A percentile compares a stretch with the other conserved stretches of the same genome.
Conservation (phyloP, 306 rosid species). For the Alnus glutinosa region DNA sequence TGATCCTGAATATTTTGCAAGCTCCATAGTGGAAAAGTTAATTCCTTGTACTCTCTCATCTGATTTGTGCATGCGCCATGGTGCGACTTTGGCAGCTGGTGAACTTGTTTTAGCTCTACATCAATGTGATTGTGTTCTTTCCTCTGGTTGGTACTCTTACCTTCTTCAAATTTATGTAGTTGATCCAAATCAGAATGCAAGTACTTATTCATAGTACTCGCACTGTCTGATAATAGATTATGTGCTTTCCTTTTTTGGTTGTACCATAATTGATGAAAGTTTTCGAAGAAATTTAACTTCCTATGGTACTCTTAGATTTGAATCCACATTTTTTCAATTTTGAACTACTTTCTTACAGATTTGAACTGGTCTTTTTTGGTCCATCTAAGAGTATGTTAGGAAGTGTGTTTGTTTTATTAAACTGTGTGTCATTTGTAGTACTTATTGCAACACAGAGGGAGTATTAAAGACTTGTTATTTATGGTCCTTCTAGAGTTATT, state of each 20-base stretch:
- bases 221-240: background rate
- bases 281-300: background rate
- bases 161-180: slow-evolving; percentile 28
- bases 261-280: background rate
- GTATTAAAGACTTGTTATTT: too few species aligned
- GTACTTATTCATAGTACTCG: background rate
- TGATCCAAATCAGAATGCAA: background rate
- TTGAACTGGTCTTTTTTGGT: background rate
- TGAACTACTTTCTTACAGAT: background rate
- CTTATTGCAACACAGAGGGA: background rate
- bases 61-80: slow-evolving; percentile 96
- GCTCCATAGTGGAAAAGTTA: slow-evolving; percentile 61
- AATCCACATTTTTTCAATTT: background rate
- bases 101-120: slow-evolving; percentile 78
- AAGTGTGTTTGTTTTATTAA: background rate
- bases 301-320: background rate
- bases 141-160: slow-evolving; percentile 58
- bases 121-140: slow-evolving; percentile 56
- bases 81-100: slow-evolving; percentile 83
- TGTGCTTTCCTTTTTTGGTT: background rate
- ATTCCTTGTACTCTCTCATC: slow-evolving; percentile 89
- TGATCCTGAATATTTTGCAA: slow-evolving; percentile 69
- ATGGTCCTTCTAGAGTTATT: background rate
- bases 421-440: background rate
- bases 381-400: background rate